phyloP scores from a whole-genome alignment of 225 moss, liverwort and hornwort genomes.

The Polytrichum formosum region DNA sequence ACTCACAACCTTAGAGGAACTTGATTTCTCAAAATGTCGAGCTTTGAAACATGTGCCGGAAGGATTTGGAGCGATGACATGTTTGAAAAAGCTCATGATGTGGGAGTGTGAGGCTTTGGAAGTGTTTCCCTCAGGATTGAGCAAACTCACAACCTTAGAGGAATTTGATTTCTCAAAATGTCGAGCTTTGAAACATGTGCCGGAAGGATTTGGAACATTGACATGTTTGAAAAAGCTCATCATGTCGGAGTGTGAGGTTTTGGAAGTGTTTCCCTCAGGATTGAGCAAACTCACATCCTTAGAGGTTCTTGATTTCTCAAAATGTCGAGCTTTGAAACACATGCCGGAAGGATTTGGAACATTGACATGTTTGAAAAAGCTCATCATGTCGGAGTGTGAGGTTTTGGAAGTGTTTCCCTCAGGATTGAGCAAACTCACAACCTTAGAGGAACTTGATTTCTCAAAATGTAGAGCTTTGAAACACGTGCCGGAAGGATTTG shows the following conservation, averaged over 20 bases:
- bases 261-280: no score
- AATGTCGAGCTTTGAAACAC: no score
- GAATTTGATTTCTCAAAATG: background rate
- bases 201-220: background rate
- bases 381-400: background rate
- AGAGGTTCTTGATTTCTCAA: no score
- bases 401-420: background rate
- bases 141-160: background rate
- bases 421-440: background rate
- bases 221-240: background rate
- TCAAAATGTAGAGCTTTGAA: background rate
- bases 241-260: background rate
- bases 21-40: rapidly evolving
- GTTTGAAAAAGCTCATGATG: background rate
- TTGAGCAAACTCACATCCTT: no score
- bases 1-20: background rate
- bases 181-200: background rate
- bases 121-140: background rate
- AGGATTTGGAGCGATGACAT: background rate
- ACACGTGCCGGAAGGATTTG: background rate
- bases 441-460: background rate
- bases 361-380: background rate
- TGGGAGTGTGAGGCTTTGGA: background rate
- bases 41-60: background rate
- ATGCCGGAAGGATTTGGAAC: background rate